Evolutionary conservation across 495 filamentous ascomycete genomes (phyloP), one percentile per base, ranked within the genome.

Genomic region (Xylaria bambusicola): DNA sequence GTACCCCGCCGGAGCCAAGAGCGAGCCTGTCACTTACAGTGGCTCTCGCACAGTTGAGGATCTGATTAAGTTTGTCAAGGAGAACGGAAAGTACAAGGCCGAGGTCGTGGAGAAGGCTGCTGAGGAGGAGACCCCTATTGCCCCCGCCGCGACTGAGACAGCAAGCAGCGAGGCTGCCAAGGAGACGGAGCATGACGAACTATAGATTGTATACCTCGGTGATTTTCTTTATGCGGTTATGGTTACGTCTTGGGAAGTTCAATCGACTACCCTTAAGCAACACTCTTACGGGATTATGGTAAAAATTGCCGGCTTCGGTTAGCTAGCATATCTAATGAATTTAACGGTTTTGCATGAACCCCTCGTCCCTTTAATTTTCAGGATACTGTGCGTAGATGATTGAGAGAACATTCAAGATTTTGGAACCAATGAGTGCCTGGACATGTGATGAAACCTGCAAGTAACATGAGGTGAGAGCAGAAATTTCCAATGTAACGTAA

Each of bases 21-120:
- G 82, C 65, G 75, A 86, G 61, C 89, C 94, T 18, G 79, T 97
- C 66, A 90, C 89, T 65, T 99, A 97, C 83, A 79, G 81, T 51
- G 94, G 94, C 62, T 84, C 89, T 42, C 91, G 94, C 70, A 95
- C 91, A 46, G 82, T 97, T 52, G 93, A 99, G 75, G 94, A 98
- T 66, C 86, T 99, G 45, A 91, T 91, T 67, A 83, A 87, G 65
- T 99, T 99, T 80, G 84, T 99, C 72, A 87, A 89, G 78, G 90
- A 96, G 77, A 96, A 96, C 75, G 94, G 94, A 72, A 91, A 91
- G 73, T 85, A 95, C 79, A 85, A 92, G 77, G 83, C 84, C 20
- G 75, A 81, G 49, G 80, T 83, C 38, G 74, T 64, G 52, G 84
- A 83, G 62, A 74, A 79, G 52, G 72, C 76, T n/a, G n/a, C n/a